These are phyloP conservation scores for Fusarium torulosum DNA, from an alignment of 2,329 filamentous ascomycete species.

Conservation along the genomic window DNA sequence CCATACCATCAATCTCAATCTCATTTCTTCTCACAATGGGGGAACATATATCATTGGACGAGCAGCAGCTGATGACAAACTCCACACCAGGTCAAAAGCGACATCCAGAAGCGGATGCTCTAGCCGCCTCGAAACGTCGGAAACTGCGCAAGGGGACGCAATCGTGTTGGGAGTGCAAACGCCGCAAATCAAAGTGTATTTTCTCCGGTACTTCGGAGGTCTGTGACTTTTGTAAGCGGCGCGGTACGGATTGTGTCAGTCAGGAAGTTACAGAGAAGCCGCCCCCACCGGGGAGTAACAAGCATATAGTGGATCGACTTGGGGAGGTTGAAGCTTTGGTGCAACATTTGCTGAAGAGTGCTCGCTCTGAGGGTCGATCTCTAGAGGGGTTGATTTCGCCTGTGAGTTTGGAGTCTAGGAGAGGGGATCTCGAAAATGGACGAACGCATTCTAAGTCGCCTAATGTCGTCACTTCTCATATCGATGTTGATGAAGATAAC, in stretches of 20 bases:
- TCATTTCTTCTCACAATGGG: slow-evolving; percentile 20
- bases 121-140: slow-evolving; percentile 35
- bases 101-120: neutral
- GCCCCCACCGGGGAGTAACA: slow-evolving; percentile 23
- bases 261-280: slow-evolving; percentile 60
- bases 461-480: neutral
- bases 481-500: neutral
- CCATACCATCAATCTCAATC: neutral
- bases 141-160: slow-evolving; percentile 66
- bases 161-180: slow-evolving; percentile 71
- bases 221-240: slow-evolving; percentile 61
- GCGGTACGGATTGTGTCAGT: slow-evolving; percentile 59
- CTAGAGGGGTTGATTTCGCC: neutral
- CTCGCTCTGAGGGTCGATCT: neutral
- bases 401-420: neutral
- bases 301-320: slow-evolving; percentile 49
- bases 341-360: slow-evolving; percentile 45
- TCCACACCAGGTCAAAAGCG: neutral
- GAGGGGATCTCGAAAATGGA: neutral
- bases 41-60: slow-evolving; percentile 15
- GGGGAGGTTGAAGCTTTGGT: slow-evolving; percentile 54
- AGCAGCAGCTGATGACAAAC: neutral
- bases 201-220: slow-evolving; percentile 55
- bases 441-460: neutral
- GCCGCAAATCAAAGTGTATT: slow-evolving; percentile 65